Percentiles rank a stretch among this genome's conserved stretches.
phyloP scores from a whole-genome alignment of 345 rosid genomes.

The Gossypium australe region DNA sequence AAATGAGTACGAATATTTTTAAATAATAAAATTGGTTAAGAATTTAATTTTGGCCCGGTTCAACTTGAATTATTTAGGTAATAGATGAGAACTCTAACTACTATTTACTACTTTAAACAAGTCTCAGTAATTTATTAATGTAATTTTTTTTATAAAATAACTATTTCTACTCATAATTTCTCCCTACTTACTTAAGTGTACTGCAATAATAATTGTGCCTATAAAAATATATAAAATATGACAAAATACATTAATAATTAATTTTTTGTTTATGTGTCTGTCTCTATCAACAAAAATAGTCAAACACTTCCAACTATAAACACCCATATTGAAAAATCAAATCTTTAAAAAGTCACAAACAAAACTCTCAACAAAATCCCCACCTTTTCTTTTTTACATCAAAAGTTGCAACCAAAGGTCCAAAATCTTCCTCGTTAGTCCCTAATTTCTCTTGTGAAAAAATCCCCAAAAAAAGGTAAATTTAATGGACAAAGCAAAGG shows the following conservation, averaged over 20 bases:
- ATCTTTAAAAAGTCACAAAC: constrained; percentile 37
- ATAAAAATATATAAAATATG: background rate
- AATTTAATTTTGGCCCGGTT: background rate
- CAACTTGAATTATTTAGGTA: background rate
- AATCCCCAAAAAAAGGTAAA: background rate
- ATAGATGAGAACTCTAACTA: no score
- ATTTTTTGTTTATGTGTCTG: background rate
- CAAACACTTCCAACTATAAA: constrained; percentile 31
- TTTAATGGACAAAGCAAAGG: constrained; percentile 26
- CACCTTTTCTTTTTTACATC: constrained; percentile 21
- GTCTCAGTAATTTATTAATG: no score
- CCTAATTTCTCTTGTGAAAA: constrained; percentile 7
- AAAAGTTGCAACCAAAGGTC: constrained; percentile 25
- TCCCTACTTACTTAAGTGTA: no score
- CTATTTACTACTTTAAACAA: fast-evolving
- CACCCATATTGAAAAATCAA: constrained; percentile 18
- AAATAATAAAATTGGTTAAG: background rate
- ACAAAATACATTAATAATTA: background rate
- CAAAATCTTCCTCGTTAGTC: constrained; percentile 19
- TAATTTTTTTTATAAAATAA: no score
- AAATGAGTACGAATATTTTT: no score
- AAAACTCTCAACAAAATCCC: constrained; percentile 20
- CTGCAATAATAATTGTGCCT: no score
- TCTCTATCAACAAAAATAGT: constrained; percentile 19
- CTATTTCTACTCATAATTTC: no score